phyloP scores from a whole-genome alignment of 2,329 filamentous ascomycete genomes.

The Graphilbum sp. region DNA sequence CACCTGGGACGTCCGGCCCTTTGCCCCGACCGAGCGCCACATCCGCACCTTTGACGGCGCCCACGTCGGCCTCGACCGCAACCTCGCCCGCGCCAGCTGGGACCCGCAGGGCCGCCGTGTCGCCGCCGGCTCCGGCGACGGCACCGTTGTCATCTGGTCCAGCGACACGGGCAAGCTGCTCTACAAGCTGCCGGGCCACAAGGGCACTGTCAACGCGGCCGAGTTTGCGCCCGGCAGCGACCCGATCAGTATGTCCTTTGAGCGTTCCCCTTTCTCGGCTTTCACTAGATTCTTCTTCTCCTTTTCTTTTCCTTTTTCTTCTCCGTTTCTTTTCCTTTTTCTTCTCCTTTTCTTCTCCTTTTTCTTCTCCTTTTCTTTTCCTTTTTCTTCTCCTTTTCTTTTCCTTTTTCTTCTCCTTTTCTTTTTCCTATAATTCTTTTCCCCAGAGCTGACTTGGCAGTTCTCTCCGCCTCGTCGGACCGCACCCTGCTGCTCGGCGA shows the following conservation, averaged over 20 bases:
- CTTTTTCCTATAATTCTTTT: background rate
- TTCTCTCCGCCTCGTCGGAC: slow-evolving; percentile 83
- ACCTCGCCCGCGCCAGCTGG: slow-evolving; percentile 82
- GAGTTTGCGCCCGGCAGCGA: slow-evolving; percentile 76
- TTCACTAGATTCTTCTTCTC: slow-evolving; percentile 1
- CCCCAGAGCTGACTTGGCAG: slow-evolving; percentile 29
- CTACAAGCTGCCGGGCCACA: slow-evolving; percentile 91
- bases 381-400: background rate
- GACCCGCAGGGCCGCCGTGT: slow-evolving; percentile 73
- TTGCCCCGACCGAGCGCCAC: slow-evolving; percentile 73
- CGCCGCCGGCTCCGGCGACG: slow-evolving; percentile 76
- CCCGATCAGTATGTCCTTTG: slow-evolving; percentile 78
- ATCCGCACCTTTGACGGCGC: slow-evolving; percentile 89
- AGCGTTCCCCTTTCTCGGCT: too few species aligned
- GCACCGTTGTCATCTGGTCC: slow-evolving; percentile 85
- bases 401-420: background rate
- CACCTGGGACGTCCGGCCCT: slow-evolving; percentile 93
- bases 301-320: slow-evolving; percentile 17
- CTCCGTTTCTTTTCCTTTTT: background rate
- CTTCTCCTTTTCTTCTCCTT: background rate
- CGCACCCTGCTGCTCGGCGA: slow-evolving; percentile 72
- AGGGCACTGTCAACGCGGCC: slow-evolving; percentile 87
- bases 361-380: slow-evolving; percentile 12
- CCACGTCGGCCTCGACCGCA: slow-evolving; percentile 74
- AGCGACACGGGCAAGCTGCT: slow-evolving; percentile 73